A percentile compares a stretch with the other conserved stretches of the same genome.
Conservation (phyloP, 192 early-diverging fungal species). For the Anaeromyces robustus region DNA sequence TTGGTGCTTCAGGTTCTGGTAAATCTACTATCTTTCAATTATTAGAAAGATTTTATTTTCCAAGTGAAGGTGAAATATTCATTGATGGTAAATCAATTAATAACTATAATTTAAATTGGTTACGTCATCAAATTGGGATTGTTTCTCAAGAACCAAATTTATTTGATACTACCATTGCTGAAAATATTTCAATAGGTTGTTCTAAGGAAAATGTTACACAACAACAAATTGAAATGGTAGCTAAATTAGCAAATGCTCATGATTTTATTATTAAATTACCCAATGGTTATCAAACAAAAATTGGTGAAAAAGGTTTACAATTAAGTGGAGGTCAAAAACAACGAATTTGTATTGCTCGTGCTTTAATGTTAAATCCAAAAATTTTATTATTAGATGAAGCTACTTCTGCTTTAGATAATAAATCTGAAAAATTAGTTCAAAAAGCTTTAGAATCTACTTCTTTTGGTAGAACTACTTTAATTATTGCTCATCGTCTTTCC, state of each 20-base stretch:
- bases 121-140: conserved; percentile 14
- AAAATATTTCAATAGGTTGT: conserved; percentile 33
- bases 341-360: conserved; percentile 56
- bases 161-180: conserved; percentile 12
- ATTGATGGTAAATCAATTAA: conserved; percentile 64
- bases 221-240: conserved; percentile 23
- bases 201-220: conserved; percentile 13
- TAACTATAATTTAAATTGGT: conserved; percentile 60
- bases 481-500: conserved; percentile 1
- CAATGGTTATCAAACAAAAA: conserved; percentile 33
- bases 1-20: conserved; percentile 72
- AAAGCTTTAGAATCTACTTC: too few species aligned
- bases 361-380: conserved; percentile 42
- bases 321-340: conserved; percentile 26
- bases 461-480: too few species aligned
- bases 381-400: conserved; percentile 26
- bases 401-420: not conserved
- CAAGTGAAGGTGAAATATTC: conserved; percentile 26
- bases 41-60: conserved; percentile 73
- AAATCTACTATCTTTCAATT: conserved; percentile 78
- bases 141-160: conserved; percentile 5
- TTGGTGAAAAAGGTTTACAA: conserved; percentile 44
- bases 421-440: too few species aligned
- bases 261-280: conserved; percentile 14
- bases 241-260: conserved; percentile 34